Percentiles rank a stretch among this genome's conserved stretches.
These are phyloP conservation scores for Citrus mangshanensis DNA, from an alignment of 345 rosid species.

Conservation along the genomic window DNA sequence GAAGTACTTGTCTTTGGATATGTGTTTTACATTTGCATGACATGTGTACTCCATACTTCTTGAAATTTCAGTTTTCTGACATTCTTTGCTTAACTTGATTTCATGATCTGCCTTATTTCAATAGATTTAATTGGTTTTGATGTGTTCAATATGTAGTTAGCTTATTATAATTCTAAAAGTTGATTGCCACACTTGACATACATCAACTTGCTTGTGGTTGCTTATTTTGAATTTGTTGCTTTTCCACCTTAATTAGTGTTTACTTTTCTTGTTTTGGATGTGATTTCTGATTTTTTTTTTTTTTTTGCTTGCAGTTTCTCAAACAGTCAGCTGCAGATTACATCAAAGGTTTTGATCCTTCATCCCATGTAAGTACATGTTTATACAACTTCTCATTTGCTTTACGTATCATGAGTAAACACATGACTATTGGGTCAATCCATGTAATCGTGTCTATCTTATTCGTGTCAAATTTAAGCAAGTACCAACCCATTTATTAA, in stretches of 20 bases:
- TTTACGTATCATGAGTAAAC: conserved; percentile 1
- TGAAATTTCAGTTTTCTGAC: neutral
- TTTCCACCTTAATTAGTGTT: conserved; percentile 1
- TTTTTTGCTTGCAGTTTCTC: conserved; percentile 52
- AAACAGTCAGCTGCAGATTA: conserved; percentile 68
- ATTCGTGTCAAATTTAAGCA: too few species aligned
- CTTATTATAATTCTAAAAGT: neutral
- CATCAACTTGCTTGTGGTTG: neutral
- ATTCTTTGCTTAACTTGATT: neutral
- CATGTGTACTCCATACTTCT: neutral
- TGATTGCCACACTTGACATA: neutral
- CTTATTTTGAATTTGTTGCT: neutral
- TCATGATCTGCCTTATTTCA: neutral
- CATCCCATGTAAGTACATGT: conserved; percentile 61
- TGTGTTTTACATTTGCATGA: neutral
- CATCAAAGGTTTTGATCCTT: conserved; percentile 69
- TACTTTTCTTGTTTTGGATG: conserved; percentile 6
- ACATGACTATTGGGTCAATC: neutral
- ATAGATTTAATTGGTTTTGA: neutral
- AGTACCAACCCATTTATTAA: too few species aligned
- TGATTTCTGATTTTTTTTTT: conserved; percentile 11
- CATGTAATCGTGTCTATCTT: too few species aligned
- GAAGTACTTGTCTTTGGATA: neutral
- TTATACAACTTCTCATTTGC: neutral
- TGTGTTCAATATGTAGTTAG: neutral